Base-by-base conservation (phyloP, 345 rosid species). In the Eucalyptus erythrocorys region DNA sequence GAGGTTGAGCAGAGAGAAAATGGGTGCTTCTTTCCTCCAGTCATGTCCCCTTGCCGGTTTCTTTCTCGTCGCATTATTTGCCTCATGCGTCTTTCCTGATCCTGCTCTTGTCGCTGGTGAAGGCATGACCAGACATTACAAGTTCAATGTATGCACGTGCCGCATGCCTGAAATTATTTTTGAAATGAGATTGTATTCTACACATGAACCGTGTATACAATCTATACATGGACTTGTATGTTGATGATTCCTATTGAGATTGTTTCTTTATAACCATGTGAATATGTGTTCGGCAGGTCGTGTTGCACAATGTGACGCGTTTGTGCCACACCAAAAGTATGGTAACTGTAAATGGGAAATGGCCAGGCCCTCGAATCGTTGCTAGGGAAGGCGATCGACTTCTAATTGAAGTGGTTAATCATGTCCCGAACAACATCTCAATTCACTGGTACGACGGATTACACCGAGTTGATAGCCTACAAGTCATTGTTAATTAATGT, bases 121-220 rank as follows among this genome's bases (percentile, higher is more conserved):
- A 71, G 96, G 95, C 89, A 87, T 88, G 55, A 97, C 96, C 85
- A 92, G 98, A 92, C 99, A 96, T 89, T 96, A 94, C 94, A 93
- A 90, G 87, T 93, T 97, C 71, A 92, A 96, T 42, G 98, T 96
- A 93, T 59, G 96, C 27, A 76, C 15, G 22, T 11, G 47, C 42
- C 15, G 9, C 84, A 40, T 76, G 47, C 30, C 27, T 76, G 47
- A 76, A 3, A 40, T 43, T 88, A 50, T 42, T 32, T 40, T 12
- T 87, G 6, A 86, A 12, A 32, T 87, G 47, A 50, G 17, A 84
- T 82, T 30, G 8, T 64, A 57, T 89, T 85, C 26, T 30, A 85
- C 37, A 27, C 30, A 61, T 22, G 47, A 71, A 40, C 30, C 30
- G 1, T 37, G 30, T 10, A 40, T 21, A 76, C 8, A 11, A 76